Evolutionary conservation across 2,329 filamentous ascomycete species (phyloP).

Genomic region (Xenoacremonium recifei): DNA sequence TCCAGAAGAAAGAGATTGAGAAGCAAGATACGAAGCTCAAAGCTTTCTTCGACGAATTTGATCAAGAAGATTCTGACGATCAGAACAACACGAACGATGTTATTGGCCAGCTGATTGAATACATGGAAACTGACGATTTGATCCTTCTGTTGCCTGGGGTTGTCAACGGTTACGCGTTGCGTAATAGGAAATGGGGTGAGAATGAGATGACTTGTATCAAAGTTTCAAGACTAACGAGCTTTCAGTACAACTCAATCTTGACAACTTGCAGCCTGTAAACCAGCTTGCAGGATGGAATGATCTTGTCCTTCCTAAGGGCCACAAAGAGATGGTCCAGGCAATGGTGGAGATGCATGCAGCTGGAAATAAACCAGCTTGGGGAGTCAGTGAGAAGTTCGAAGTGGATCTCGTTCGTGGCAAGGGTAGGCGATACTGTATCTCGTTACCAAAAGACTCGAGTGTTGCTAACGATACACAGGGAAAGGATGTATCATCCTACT

Average conservation of each 20-base stretch:
- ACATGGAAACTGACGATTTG: background rate
- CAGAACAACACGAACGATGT: background rate
- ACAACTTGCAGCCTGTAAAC: background rate
- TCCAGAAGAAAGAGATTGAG: background rate
- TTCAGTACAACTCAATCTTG: background rate
- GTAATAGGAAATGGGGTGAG: conserved; percentile 2
- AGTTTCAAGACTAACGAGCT: background rate
- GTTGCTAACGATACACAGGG: conserved; percentile 10
- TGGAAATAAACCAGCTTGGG: background rate
- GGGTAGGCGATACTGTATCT: background rate
- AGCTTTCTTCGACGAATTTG: background rate
- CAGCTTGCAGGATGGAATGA: background rate
- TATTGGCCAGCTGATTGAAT: background rate
- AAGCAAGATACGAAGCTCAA: background rate
- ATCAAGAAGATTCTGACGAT: background rate
- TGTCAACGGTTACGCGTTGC: background rate
- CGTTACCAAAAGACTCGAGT: background rate
- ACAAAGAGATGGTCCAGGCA: conserved; percentile 2
- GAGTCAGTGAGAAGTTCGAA: background rate
- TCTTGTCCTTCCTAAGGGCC: conserved; percentile 1
- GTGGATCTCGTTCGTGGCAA: background rate
- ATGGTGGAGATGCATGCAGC: background rate
- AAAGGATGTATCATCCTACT: conserved; percentile 28
- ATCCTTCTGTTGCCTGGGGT: background rate
- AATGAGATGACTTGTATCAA: no score